Evolutionary conservation across 805 yeast species (phyloP).

Genomic region (Cyberlindnera americana): DNA sequence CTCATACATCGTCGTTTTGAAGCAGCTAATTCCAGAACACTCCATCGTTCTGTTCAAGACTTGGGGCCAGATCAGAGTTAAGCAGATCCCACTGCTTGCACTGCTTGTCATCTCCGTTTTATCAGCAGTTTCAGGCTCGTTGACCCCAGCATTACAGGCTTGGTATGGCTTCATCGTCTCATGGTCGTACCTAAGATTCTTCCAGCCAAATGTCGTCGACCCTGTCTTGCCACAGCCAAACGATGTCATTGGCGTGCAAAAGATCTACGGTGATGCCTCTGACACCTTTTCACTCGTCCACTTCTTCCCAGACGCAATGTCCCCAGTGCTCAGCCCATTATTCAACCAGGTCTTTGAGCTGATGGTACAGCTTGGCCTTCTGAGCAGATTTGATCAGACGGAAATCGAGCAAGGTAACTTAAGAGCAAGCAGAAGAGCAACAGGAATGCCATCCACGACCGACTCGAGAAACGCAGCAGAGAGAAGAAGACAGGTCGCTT

Average conservation of each 20-base stretch:
- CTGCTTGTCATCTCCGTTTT: conserved; percentile 28
- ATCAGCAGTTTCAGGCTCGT: conserved; percentile 30
- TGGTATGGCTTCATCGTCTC: conserved; percentile 58
- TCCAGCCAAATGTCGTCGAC: conserved; percentile 54
- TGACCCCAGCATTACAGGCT: conserved; percentile 56
- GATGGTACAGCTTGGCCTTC: conserved; percentile 41
- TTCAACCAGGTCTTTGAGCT: conserved; percentile 42
- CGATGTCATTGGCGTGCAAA: conserved; percentile 28
- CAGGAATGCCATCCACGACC: conserved; percentile 15
- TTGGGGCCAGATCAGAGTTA: conserved; percentile 48
- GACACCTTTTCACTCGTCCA: conserved; percentile 81
- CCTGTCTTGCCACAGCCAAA: conserved; percentile 47
- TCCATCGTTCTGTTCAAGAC: conserved; percentile 47
- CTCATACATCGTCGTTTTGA: conserved; percentile 60
- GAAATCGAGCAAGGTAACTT: conserved; percentile 72
- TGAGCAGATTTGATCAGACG: conserved; percentile 62
- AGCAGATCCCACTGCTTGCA: conserved; percentile 55
- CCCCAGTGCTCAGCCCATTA: conserved; percentile 48
- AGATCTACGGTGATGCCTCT: conserved; percentile 77
- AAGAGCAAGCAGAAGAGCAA: conserved; percentile 59
- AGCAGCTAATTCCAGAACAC: conserved; percentile 64
- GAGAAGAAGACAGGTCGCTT: conserved; percentile 72
- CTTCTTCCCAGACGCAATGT: conserved; percentile 71
- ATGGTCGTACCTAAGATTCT: conserved; percentile 78
- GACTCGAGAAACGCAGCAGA: conserved; percentile 59